Evolutionary conservation across 345 rosid genomes (phyloP), one percentile per base, ranked within the genome.

Genomic region (Citropsis articulata): DNA sequence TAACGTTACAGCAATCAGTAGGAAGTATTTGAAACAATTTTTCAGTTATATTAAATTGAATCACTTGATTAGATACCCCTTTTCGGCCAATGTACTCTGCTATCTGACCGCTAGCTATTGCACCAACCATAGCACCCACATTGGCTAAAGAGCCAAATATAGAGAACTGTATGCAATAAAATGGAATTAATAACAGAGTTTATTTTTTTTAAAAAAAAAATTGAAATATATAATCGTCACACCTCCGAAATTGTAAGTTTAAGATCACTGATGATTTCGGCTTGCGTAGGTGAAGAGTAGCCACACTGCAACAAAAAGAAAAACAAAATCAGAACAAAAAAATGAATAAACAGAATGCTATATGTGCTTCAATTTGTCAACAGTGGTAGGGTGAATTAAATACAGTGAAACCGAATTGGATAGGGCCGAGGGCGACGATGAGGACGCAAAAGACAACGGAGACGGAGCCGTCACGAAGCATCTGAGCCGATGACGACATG

Each of bases 101-200:
- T 42, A 92, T 90, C 81, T 92, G 97, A 71, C 97, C 97, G 28
- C 94, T 89, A 27, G 91, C 80, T 55, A 92, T 89, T 2, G 97
- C 94, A 35, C 97, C 97, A 71, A 90, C 84, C 94, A 90, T 92
- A 48, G 91, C 93, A 21, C 94, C 97, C 79, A 89, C 97, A 83
- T 92, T 92, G 7, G 92, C 86, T 60, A 92, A 77, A 5, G 97
- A 89, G 42, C 92, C 97, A 79, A 92, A 92, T 21, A 92, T 10
- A 45, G 97, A 92, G 71, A 55, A 92, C 94, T 92, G 83, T 73
- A 13, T 57, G 33, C 28, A 33, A 59, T 62, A 65, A 66, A 48
- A 10, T 6, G 40, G 48, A 31, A 72, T 75, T 24, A 8, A 62
- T 56, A 55, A 62, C 10, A 56, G 36, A 8, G 19, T 38, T 38